A percentile compares a stretch with the other conserved stretches of the same genome.
Evolutionary conservation across 352 stramenopile species (phyloP).

Genomic region (Hyaloperonospora arabidopsidis): DNA sequence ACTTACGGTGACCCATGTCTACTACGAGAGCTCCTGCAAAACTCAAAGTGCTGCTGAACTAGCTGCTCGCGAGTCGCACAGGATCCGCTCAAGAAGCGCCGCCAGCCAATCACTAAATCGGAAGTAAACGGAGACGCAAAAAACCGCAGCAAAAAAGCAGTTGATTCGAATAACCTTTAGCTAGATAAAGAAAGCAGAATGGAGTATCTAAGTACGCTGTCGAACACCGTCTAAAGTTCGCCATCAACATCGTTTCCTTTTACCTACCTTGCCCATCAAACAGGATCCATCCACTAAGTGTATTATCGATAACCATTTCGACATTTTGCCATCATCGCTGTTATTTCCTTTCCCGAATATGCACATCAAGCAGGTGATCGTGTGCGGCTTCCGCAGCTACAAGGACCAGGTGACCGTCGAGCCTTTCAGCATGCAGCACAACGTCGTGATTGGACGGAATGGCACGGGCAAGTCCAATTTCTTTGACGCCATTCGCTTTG

Average conservation of each 20-base stretch:
- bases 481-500: slow-evolving; percentile 99
- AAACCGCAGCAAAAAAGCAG: too few relatives aligned
- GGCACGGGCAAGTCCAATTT: slow-evolving; percentile 97
- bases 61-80: background rate
- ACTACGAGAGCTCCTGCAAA: slow-evolving; percentile 76
- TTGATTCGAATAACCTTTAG: too few relatives aligned
- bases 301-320: too few relatives aligned
- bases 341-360: too few relatives aligned
- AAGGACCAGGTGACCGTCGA: slow-evolving; percentile 86
- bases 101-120: slow-evolving; percentile 27
- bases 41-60: slow-evolving; percentile 47
- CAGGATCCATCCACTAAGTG: too few relatives aligned
- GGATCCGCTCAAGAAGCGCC: slow-evolving; percentile 4
- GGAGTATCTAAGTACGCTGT: background rate
- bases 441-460: slow-evolving; percentile 98
- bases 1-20: slow-evolving; percentile 97
- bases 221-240: slow-evolving; percentile 3
- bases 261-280: background rate
- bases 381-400: slow-evolving; percentile 93
- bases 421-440: slow-evolving; percentile 91
- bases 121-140: slow-evolving; percentile 11
- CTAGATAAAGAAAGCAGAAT: too few relatives aligned
- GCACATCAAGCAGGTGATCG: slow-evolving; percentile 95
- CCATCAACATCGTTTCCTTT: slow-evolving; percentile 1
- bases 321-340: too few relatives aligned